Percentiles rank a stretch among this genome's conserved stretches.
phyloP scores from a whole-genome alignment of 345 rosid genomes.

The Eucalyptus guilfoylei region DNA sequence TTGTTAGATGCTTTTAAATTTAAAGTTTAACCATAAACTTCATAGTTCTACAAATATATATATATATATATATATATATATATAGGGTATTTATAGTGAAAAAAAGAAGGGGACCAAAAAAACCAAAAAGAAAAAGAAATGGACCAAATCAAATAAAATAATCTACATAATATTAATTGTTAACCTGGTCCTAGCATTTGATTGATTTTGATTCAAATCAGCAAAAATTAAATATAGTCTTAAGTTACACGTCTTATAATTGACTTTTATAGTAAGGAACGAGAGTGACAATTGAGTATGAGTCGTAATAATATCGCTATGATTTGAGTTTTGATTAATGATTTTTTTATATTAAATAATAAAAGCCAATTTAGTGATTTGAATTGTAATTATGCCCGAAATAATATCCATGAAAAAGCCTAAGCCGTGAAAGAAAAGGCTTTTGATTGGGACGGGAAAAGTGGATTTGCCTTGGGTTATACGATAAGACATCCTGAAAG shows the following conservation, averaged over 20 bases:
- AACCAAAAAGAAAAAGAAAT: too few relatives aligned
- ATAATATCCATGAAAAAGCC: background rate
- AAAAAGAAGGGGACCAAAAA: background rate
- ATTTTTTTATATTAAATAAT: too few relatives aligned
- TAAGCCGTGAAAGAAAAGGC: background rate
- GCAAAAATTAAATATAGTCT: too few relatives aligned
- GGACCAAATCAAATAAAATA: background rate
- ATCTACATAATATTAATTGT: background rate
- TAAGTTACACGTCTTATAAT: background rate
- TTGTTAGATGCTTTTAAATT: background rate
- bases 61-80: too few relatives aligned
- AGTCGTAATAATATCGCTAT: background rate
- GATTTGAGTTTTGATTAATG: too few relatives aligned
- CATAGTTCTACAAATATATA: background rate
- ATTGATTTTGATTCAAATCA: too few relatives aligned
- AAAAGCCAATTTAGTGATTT: background rate
- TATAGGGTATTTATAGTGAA: background rate
- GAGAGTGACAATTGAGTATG: background rate
- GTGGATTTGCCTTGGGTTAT: background rate
- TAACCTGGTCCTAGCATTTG: background rate
- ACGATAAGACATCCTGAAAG: background rate
- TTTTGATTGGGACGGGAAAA: background rate
- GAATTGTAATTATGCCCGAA: background rate
- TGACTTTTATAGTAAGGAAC: background rate
- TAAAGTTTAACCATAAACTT: background rate